These are phyloP conservation scores for Oryza meridionalis DNA, from an alignment of 176 grass and related monocot genomes.

Conservation along the genomic window DNA sequence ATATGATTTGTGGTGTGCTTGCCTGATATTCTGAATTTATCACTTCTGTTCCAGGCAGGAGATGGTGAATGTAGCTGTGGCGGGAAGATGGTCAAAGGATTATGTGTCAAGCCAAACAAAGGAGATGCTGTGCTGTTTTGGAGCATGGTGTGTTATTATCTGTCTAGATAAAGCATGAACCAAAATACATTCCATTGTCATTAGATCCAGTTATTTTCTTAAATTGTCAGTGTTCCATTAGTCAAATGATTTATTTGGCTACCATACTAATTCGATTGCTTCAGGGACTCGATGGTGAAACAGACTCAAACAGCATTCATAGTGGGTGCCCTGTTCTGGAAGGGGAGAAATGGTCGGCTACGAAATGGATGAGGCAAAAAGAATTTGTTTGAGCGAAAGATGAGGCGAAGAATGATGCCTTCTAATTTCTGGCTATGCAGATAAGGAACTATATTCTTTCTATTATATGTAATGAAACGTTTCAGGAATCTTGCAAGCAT, in stretches of 20 bases:
- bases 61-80: conserved; percentile 80
- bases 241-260: neutral
- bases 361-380: conserved; percentile 97
- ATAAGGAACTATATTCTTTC: neutral
- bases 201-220: neutral
- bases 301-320: conserved; percentile 75
- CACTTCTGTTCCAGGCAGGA: conserved; percentile 58
- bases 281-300: conserved; percentile 76
- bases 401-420: neutral
- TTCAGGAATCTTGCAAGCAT: neutral
- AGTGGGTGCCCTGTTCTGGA: conserved; percentile 82
- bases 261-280: conserved; percentile 16
- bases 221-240: neutral
- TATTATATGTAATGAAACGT: neutral
- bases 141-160: conserved; percentile 66
- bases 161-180: neutral
- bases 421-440: conserved; percentile 37
- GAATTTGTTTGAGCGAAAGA: conserved; percentile 6
- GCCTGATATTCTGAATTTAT: neutral
- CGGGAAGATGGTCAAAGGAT: conserved; percentile 63
- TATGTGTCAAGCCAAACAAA: conserved; percentile 92
- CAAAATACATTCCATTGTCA: neutral
- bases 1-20: neutral
- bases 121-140: conserved; percentile 95
- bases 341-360: conserved; percentile 97